Base-by-base conservation (phyloP, 495 filamentous ascomycete species). In the Penicillium egyptiacum region DNA sequence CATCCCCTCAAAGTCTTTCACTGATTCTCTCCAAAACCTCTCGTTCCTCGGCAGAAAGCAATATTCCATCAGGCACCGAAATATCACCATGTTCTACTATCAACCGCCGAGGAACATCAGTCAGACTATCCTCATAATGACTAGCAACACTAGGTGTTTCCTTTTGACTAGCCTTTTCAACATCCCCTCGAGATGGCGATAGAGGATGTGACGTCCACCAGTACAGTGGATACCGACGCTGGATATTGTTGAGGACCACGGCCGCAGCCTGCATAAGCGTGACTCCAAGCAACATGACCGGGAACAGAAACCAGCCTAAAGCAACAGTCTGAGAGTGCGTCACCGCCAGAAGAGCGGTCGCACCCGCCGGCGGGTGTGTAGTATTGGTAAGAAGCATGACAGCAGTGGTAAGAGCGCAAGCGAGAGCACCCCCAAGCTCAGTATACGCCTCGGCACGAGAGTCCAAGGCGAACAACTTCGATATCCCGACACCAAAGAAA, bases 291-390 rank as follows among this genome's bases (percentile, higher is more conserved):
- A 88, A 56, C 33, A 95, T 79, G 6, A 92, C 70, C 0, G 85
- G 81, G 4, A 94, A 69, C 31, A 94, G 70, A 37, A 80, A 83
- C 91, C 90, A 96, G 5, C 89, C 90, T 50, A 96, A 69, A 1
- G 63, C 66, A 9, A 39, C 54, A 6, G 51, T 65, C 16, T 78
- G 73, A 0, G 86, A 72, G 45, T 88, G 81, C 0, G 86, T 80
- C 2, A 88, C 89, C 0, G 89, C 89, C 19, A 96, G 73, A 1
- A 97, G 71, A 0, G 92, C 90, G 0, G 90, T 95, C 3, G 92
- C 92, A 8, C 92, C 92, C 0, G 90, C 92, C 0, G 92, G 92
- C 6, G 92, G 92, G 65, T 97, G 88, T 2, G 92, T 78, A 0
- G 91, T 94, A 7, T 85, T 85, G 0, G 90, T 94, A 10, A 91